phyloP scores from a whole-genome alignment of 2,329 filamentous ascomycete species.

The Aciculosporium take region DNA sequence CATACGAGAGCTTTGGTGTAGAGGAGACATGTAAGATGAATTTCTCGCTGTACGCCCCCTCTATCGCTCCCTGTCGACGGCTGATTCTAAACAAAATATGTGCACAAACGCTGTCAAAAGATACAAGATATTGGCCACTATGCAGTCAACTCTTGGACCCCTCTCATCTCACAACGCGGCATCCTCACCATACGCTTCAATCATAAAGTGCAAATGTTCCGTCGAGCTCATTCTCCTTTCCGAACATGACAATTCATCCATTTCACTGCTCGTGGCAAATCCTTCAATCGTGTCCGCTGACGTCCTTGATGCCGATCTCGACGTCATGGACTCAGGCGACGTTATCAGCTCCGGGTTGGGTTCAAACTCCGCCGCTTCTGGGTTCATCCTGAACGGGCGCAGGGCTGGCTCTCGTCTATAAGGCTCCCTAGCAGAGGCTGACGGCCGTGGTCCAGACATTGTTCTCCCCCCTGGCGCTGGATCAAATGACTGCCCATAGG shows the following conservation, averaged over 20 bases:
- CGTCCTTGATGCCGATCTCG: background rate
- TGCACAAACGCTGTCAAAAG: background rate
- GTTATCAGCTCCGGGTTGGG: background rate
- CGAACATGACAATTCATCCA: background rate
- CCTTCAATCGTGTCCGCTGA: background rate
- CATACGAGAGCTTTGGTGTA: too few relatives aligned
- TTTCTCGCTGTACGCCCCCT: background rate
- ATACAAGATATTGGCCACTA: background rate
- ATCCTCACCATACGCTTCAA: background rate
- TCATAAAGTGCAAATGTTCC: background rate
- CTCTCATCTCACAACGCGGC: background rate
- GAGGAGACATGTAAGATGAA: background rate
- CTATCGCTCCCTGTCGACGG: background rate
- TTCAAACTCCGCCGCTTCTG: constrained; percentile 6
- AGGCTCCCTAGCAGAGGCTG: background rate
- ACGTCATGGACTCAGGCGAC: background rate
- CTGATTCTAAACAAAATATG: background rate
- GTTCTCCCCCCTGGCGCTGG: constrained; percentile 3
- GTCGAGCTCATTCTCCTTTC: background rate
- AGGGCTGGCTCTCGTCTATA: background rate
- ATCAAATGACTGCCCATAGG: constrained; percentile 1
- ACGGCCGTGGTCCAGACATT: background rate
- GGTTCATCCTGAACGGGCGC: constrained; percentile 3
- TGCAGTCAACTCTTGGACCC: background rate
- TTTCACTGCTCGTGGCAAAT: background rate